A percentile compares a stretch with the other conserved stretches of the same genome.
Conservation (phyloP, 495 filamentous ascomycete genomes). For the Aspergillus avenaceus region DNA sequence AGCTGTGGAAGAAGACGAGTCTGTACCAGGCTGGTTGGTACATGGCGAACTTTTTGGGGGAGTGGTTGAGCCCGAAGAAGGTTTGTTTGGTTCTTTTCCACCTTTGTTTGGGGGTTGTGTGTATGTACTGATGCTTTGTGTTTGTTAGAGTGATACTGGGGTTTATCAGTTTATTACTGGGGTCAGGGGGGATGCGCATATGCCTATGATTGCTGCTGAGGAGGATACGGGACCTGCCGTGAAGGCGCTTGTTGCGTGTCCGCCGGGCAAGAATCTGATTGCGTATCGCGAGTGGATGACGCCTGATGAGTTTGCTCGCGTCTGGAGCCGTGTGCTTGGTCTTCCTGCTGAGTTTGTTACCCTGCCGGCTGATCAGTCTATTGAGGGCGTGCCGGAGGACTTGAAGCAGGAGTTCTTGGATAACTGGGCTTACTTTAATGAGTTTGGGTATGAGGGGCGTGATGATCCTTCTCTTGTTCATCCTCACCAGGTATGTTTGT, state of each 20-base stretch:
- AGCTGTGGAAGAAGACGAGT: constrained; percentile 39
- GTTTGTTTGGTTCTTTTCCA: no score
- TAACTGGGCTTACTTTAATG: constrained; percentile 8
- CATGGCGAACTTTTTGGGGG: constrained; percentile 24
- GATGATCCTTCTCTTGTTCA: neutral
- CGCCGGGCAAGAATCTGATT: constrained; percentile 26
- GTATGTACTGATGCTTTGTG: no score
- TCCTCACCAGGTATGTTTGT: neutral
- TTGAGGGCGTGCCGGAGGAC: neutral
- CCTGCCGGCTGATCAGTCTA: constrained; percentile 1
- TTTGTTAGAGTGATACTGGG: neutral
- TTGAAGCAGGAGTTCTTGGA: constrained; percentile 1
- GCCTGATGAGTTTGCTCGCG: constrained; percentile 20
- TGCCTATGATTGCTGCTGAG: constrained; percentile 4
- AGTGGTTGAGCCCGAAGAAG: neutral
- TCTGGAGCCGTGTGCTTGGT: constrained; percentile 18
- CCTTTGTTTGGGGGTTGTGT: no score
- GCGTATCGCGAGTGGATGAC: constrained; percentile 24
- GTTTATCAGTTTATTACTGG: neutral
- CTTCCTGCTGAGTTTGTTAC: constrained; percentile 4
- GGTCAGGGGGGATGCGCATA: neutral
- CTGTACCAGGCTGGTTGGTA: constrained; percentile 35
- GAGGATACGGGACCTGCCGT: constrained; percentile 31
- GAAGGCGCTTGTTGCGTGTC: constrained; percentile 22
- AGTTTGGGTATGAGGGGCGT: constrained; percentile 10